Conservation (phyloP, 352 stramenopile genomes). For the Phytophthora palmivora region DNA sequence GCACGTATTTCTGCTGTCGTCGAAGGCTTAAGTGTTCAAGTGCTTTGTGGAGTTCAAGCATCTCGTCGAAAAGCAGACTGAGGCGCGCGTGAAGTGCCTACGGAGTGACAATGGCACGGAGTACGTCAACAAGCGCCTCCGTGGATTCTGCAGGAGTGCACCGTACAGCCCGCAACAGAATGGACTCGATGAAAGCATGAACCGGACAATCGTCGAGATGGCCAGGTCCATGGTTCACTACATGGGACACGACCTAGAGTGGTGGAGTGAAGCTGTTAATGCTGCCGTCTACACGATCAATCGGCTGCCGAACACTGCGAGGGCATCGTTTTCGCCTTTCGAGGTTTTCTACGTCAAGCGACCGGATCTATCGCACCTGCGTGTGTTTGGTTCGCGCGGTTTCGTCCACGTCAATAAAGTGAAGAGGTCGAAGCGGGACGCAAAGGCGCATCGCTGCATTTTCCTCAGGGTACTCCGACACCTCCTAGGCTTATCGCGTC, state of each 20-base stretch:
- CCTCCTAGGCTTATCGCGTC: slow-evolving; percentile 17
- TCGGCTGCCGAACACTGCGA: slow-evolving; percentile 18
- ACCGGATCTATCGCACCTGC: slow-evolving; percentile 15
- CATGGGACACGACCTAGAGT: slow-evolving; percentile 12
- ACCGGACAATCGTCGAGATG: slow-evolving; percentile 21
- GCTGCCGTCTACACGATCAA: slow-evolving; percentile 24
- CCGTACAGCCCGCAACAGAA: slow-evolving; percentile 12
- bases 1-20: too few species aligned
- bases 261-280: slow-evolving; percentile 29
- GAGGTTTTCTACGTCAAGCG: slow-evolving; percentile 19
- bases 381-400: slow-evolving; percentile 26
- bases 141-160: too few species aligned
- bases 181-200: slow-evolving; percentile 21
- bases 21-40: too few species aligned
- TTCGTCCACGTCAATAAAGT: slow-evolving; percentile 25
- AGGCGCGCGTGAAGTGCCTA: too few species aligned
- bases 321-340: slow-evolving; percentile 8
- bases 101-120: too few species aligned
- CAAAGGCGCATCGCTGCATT: slow-evolving; percentile 22
- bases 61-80: too few species aligned
- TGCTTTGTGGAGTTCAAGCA: too few species aligned
- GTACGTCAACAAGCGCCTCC: too few species aligned
- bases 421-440: slow-evolving; percentile 26
- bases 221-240: slow-evolving; percentile 18
- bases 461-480: slow-evolving; percentile 21